Evolutionary conservation across 2,329 filamentous ascomycete genomes (phyloP), one percentile per base, ranked within the genome.

Genomic region (Diaporthe velutina): DNA sequence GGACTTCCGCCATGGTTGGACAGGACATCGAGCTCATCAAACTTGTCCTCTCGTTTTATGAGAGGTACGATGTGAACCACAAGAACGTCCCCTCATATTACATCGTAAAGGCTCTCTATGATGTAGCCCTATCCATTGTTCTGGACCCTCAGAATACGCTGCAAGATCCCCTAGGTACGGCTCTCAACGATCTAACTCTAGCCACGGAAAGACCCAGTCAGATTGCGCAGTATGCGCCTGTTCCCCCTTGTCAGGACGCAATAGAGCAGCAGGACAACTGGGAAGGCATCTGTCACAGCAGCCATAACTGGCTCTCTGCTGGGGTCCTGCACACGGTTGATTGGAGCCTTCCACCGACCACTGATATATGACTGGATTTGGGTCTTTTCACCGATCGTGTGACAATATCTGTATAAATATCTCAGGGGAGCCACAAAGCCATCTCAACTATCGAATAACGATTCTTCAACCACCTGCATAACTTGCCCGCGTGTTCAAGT

Each of bases 251-350:
- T 25, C 9, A 5, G 4, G 35, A 13, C 6, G 35, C 6, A 40
- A 40, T 7, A 40, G 22, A 60, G 3, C 22, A 60, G 3, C 22
- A 40, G 15, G 28, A 55, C 17, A 55, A 22, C 28, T 42, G 12
- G 58, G n/a, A 30, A 28, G n/a, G 58, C 3, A 61, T 61, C 19
- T 61, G 38, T 28, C 58, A 61, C 25, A 19, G 2, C 8, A 61
- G 58, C 25, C 58, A 61, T n/a, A 61, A 61, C 13, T 30, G 58
- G 38, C 35, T 61, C 38, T 61, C 38, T 42, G 58, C 55, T 25
- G 55, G 33, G n/a, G 30, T 58, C 33, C 10, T 38, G 10, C 19
- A 58, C 38, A 58, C 38, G 55, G 55, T 38, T 4, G 55, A 58
- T 25, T 38, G 55, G 55, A 15, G 55, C 2, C 17, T 57, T 0